Evolutionary conservation across 2,329 filamentous ascomycete species (phyloP).

Genomic region (Stachybotrys chartarum): DNA sequence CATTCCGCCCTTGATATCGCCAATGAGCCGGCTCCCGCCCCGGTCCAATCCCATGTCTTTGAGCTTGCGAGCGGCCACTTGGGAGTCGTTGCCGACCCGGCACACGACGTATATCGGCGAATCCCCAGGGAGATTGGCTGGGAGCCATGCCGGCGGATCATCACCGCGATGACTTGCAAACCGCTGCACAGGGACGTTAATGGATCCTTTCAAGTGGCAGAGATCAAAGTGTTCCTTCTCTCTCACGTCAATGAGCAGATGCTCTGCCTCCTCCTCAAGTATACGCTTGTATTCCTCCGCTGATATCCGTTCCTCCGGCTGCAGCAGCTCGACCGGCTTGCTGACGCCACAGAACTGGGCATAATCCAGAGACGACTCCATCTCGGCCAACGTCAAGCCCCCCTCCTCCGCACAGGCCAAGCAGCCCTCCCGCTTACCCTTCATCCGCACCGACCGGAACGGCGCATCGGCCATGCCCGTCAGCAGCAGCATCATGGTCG

Average conservation of each 20-base stretch:
- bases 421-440: conserved; percentile 62
- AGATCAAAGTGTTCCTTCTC: conserved; percentile 81
- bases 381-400: conserved; percentile 50
- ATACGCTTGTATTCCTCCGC: conserved; percentile 49
- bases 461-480: conserved; percentile 32
- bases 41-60: conserved; percentile 51
- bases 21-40: conserved; percentile 51
- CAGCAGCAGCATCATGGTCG: conserved; percentile 37
- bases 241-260: conserved; percentile 73
- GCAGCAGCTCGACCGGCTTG: conserved; percentile 47
- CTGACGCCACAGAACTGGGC: conserved; percentile 73
- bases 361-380: conserved; percentile 68
- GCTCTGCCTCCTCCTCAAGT: conserved; percentile 16
- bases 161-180: conserved; percentile 46
- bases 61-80: conserved; percentile 58
- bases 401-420: conserved; percentile 64
- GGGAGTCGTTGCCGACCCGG: conserved; percentile 71
- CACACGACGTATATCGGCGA: conserved; percentile 66
- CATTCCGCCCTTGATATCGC: conserved; percentile 66
- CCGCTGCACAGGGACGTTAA: conserved; percentile 57
- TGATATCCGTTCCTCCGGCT: conserved; percentile 59
- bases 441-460: conserved; percentile 72
- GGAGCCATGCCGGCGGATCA: conserved; percentile 27
- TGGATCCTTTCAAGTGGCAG: conserved; percentile 64
- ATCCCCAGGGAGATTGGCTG: conserved; percentile 26